These are phyloP conservation scores for Primulina huaijiensis DNA, from an alignment of 257 asterid genomes.

Conservation along the genomic window DNA sequence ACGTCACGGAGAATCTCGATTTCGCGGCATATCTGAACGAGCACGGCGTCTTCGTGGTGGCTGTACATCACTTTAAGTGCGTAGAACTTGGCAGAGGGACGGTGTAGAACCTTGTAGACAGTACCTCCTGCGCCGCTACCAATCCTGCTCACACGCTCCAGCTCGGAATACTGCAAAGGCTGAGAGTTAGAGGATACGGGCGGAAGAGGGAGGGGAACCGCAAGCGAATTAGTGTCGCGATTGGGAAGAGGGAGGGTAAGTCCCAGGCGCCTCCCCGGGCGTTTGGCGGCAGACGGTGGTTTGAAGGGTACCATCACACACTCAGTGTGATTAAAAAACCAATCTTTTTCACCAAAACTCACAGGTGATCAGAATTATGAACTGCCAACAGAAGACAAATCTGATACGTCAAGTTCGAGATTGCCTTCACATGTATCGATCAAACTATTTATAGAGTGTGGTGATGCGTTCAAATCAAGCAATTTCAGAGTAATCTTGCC, in stretches of 20 bases:
- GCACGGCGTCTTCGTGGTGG: slow-evolving; percentile 74
- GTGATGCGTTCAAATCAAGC: too few species aligned
- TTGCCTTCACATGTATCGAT: too few species aligned
- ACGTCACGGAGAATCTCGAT: slow-evolving; percentile 90
- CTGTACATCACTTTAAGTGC: slow-evolving; percentile 86
- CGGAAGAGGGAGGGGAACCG: slow-evolving; percentile 75
- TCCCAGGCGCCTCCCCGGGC: slow-evolving; percentile 38
- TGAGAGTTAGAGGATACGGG: slow-evolving; percentile 31
- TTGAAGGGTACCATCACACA: slow-evolving; percentile 59
- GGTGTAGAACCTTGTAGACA: slow-evolving; percentile 85
- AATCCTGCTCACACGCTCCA: slow-evolving; percentile 74
- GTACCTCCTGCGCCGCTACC: slow-evolving; percentile 93
- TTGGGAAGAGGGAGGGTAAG: slow-evolving; percentile 81
- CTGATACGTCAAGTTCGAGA: too few species aligned
- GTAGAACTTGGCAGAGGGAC: slow-evolving; percentile 53
- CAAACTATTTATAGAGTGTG: too few species aligned
- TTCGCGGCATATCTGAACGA: slow-evolving; percentile 81
- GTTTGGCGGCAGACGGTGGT: slow-evolving; percentile 27
- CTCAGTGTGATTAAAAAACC: too few species aligned
- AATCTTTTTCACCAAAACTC: neutral
- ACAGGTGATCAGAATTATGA: too few species aligned
- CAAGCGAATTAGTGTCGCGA: slow-evolving; percentile 59
- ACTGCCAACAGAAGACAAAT: too few species aligned
- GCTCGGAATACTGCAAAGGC: slow-evolving; percentile 55
- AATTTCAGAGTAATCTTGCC: too few species aligned